These are phyloP conservation scores for Capsella rubella DNA, from an alignment of 441 rosid genomes.

Conservation along the genomic window DNA sequence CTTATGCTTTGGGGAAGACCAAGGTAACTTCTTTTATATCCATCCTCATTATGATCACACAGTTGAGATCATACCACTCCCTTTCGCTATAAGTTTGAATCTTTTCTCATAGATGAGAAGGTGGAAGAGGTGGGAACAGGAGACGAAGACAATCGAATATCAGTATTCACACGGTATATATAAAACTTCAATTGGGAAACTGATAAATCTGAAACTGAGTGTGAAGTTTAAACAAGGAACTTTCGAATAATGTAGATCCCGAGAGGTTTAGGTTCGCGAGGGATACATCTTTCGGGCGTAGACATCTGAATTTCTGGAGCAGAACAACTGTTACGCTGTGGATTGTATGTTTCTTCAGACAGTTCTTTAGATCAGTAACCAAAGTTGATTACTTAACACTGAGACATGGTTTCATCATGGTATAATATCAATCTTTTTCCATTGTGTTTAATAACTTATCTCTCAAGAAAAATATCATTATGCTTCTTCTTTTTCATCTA, in stretches of 20 bases:
- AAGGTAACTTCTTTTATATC: slow-evolving; percentile 51
- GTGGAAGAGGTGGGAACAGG: slow-evolving; percentile 74
- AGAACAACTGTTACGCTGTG: slow-evolving; percentile 51
- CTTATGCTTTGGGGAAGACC: slow-evolving; percentile 62
- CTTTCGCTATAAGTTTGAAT: neutral
- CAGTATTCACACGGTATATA: slow-evolving; percentile 62
- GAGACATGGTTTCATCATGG: slow-evolving; percentile 77
- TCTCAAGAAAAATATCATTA: slow-evolving; percentile 2
- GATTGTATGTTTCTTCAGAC: slow-evolving; percentile 76
- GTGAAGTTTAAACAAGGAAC: neutral
- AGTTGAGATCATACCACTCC: neutral
- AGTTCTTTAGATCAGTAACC: slow-evolving; percentile 66
- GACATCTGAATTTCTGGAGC: slow-evolving; percentile 65
- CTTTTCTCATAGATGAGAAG: slow-evolving; percentile 54
- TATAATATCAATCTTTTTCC: slow-evolving; percentile 23
- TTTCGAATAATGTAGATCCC: slow-evolving; percentile 52
- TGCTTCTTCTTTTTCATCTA: slow-evolving; percentile 15
- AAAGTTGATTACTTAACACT: slow-evolving; percentile 74
- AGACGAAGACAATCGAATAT: slow-evolving; percentile 65
- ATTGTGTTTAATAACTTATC: neutral
- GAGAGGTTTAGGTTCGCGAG: slow-evolving; percentile 74
- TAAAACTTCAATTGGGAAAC: neutral
- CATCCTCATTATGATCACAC: neutral
- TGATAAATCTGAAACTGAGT: neutral
- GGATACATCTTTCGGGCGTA: slow-evolving; percentile 75